phyloP scores from a whole-genome alignment of 1,284 basidiomycete species.

The Irpex sp. region DNA sequence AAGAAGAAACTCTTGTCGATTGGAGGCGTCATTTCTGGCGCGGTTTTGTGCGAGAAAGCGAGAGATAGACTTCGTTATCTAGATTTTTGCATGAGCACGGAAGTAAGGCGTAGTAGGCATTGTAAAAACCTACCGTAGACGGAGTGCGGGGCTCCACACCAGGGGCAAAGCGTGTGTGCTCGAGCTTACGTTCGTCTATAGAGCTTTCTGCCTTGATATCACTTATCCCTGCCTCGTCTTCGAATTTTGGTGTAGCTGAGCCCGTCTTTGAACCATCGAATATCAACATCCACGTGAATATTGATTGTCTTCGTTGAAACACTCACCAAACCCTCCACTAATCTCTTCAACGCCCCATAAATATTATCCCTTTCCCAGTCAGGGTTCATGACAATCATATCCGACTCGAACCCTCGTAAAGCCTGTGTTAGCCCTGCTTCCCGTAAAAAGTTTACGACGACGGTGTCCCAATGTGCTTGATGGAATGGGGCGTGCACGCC shows the following conservation, averaged over 20 bases:
- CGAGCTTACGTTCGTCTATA: slow-evolving; percentile 63
- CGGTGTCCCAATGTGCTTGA: slow-evolving; percentile 60
- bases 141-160: slow-evolving; percentile 46
- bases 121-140: slow-evolving; percentile 45
- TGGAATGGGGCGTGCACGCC: slow-evolving; percentile 36
- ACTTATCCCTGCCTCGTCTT: neutral
- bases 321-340: slow-evolving; percentile 41
- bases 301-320: neutral
- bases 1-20: slow-evolving; percentile 67
- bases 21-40: slow-evolving; percentile 68
- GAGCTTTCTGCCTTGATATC: slow-evolving; percentile 18
- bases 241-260: neutral
- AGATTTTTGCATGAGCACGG: neutral
- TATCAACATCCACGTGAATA: neutral
- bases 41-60: slow-evolving; percentile 64
- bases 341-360: slow-evolving; percentile 47
- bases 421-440: slow-evolving; percentile 59
- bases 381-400: slow-evolving; percentile 65
- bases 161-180: slow-evolving; percentile 47
- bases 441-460: slow-evolving; percentile 50
- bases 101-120: neutral
- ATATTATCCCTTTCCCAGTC: slow-evolving; percentile 59
- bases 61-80: slow-evolving; percentile 71
- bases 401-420: slow-evolving; percentile 59
- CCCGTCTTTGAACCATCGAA: neutral